Percentiles rank a stretch among this genome's conserved stretches.
phyloP scores from a whole-genome alignment of 2,329 filamentous ascomycete genomes.

The Simplicillium sp. region DNA sequence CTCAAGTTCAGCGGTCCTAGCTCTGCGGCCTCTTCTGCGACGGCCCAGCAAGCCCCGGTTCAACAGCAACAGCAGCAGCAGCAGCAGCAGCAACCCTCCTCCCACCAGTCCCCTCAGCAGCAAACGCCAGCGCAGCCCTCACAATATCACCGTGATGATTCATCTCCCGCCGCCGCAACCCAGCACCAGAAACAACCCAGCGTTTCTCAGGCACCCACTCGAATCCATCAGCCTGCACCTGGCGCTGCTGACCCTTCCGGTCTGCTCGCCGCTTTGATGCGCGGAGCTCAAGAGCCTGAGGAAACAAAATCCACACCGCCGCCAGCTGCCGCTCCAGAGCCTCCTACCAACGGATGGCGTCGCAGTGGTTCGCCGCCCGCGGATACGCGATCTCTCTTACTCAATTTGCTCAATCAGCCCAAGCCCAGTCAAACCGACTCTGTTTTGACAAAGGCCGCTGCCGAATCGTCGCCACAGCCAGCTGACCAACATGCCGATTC shows the following conservation, averaged over 20 bases:
- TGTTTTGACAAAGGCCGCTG: constrained; percentile 18
- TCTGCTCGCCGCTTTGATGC: constrained; percentile 51
- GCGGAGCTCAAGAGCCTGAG: constrained; percentile 42
- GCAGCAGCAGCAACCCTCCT: constrained; percentile 17
- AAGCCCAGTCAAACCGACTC: constrained; percentile 54
- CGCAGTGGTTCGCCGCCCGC: constrained; percentile 36
- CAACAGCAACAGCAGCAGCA: constrained; percentile 23
- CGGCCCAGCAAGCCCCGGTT: too few species aligned
- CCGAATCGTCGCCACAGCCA: constrained; percentile 31
- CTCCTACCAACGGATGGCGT: constrained; percentile 31
- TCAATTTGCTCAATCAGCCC: constrained; percentile 75
- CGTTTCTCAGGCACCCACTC: constrained; percentile 16
- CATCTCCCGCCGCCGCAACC: constrained; percentile 7
- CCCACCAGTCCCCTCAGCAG: constrained; percentile 9
- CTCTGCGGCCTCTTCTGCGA: constrained; percentile 6
- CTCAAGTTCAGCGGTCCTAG: constrained; percentile 47
- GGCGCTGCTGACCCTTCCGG: constrained; percentile 46
- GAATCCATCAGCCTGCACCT: constrained; percentile 48
- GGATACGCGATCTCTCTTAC: constrained; percentile 75
- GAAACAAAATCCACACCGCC: constrained; percentile 20
- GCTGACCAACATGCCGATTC: constrained; percentile 16
- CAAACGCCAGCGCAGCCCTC: constrained; percentile 14
- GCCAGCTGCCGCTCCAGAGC: constrained; percentile 13
- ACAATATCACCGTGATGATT: constrained; percentile 9
- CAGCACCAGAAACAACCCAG: constrained; percentile 9